Evolutionary conservation across 2,329 filamentous ascomycete species (phyloP).

Genomic region (Fusarium protoensiforme): DNA sequence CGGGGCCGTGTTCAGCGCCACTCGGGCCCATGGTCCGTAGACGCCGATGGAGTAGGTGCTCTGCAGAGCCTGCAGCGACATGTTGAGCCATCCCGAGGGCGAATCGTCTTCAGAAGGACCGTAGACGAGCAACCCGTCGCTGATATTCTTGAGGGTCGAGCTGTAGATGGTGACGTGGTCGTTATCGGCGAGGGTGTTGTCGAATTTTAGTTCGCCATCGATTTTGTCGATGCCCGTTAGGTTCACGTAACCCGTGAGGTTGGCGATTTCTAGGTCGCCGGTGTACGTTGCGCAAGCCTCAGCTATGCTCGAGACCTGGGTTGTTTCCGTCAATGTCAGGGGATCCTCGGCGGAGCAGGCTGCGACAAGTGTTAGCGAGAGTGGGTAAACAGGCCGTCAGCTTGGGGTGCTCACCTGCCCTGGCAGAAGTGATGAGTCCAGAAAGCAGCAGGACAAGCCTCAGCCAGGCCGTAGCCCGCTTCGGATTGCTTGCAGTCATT

Average conservation of each 20-base stretch:
- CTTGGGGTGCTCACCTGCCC: not conserved
- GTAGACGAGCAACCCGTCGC: not conserved
- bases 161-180: not conserved
- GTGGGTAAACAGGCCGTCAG: not conserved
- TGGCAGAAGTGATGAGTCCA: not conserved
- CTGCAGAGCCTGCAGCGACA: not conserved
- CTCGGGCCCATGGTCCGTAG: not conserved
- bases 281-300: not conserved
- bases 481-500: not conserved
- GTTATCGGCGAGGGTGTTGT: not conserved
- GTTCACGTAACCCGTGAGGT: not conserved
- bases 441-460: not conserved
- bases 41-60: not conserved
- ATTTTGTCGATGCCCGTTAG: not conserved
- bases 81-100: not conserved
- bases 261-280: not conserved
- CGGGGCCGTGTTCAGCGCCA: not conserved
- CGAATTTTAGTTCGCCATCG: not conserved
- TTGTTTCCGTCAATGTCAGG: not conserved
- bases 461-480: not conserved
- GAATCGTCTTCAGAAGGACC: not conserved
- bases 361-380: not conserved
- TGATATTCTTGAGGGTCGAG: not conserved
- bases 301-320: not conserved
- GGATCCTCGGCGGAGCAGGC: not conserved